Conservation (phyloP, 2,329 filamentous ascomycete species). For the Fusarium nisikadoi region DNA sequence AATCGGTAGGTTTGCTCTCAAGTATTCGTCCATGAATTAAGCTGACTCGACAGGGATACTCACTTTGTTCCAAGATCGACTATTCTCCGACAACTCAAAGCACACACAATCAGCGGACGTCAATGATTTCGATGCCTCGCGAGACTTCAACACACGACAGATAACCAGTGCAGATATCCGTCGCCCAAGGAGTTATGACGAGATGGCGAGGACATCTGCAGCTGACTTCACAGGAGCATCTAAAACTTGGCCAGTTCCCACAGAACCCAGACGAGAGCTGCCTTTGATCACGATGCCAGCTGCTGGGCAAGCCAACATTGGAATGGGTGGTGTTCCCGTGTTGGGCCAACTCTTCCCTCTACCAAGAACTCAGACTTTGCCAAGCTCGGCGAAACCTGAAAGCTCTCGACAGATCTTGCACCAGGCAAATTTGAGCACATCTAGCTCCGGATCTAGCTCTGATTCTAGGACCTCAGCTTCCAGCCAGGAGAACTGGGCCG, state of each 20-base stretch:
- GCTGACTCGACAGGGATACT: slow-evolving; percentile 46
- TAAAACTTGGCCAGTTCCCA: slow-evolving; percentile 1
- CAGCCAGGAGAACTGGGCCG: slow-evolving; percentile 43
- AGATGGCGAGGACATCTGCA: slow-evolving; percentile 57
- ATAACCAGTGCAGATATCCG: slow-evolving; percentile 56
- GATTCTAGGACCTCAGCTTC: slow-evolving; percentile 60
- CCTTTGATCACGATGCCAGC: slow-evolving; percentile 53
- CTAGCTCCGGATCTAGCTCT: slow-evolving; percentile 58
- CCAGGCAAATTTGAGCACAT: slow-evolving; percentile 59
- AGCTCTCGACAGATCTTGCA: slow-evolving; percentile 40
- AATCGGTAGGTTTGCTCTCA: slow-evolving; percentile 53
- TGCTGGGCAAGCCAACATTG: slow-evolving; percentile 49
- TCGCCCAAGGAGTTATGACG: slow-evolving; percentile 60
- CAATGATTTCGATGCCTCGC: slow-evolving; percentile 19
- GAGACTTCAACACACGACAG: slow-evolving; percentile 28
- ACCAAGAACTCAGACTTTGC: slow-evolving; percentile 46
- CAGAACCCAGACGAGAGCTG: slow-evolving; percentile 43
- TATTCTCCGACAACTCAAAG: slow-evolving; percentile 12
- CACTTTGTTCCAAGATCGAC: slow-evolving; percentile 48
- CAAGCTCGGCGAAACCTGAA: slow-evolving; percentile 27
- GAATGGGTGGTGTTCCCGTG: slow-evolving; percentile 53
- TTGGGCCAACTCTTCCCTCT: slow-evolving; percentile 57
- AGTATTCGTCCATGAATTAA: not conserved
- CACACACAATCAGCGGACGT: slow-evolving; percentile 1
- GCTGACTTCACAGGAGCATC: slow-evolving; percentile 39